These are phyloP conservation scores for Pseudogymnoascus sp. DNA, from an alignment of 2,329 filamentous ascomycete genomes.

Conservation along the genomic window DNA sequence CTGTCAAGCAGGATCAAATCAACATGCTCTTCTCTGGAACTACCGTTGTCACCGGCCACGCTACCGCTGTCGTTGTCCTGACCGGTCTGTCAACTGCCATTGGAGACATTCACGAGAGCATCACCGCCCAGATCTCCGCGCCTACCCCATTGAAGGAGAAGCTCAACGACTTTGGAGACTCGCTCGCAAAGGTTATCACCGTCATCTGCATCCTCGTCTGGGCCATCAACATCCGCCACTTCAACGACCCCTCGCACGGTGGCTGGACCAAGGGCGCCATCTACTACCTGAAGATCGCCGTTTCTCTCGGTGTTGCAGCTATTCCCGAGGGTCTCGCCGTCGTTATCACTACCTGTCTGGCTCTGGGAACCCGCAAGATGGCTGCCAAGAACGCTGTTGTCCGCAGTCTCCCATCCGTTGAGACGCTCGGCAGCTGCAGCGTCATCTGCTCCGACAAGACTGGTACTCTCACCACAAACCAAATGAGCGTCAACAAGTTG, in stretches of 20 bases:
- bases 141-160: slow-evolving; percentile 98
- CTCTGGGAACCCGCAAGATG: slow-evolving; percentile 96
- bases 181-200: slow-evolving; percentile 93
- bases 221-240: slow-evolving; percentile 97
- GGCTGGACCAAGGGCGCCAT: slow-evolving; percentile 95
- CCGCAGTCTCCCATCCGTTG: slow-evolving; percentile 88
- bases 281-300: slow-evolving; percentile 98
- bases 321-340: slow-evolving; percentile 97
- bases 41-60: slow-evolving; percentile 89
- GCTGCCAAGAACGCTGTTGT: slow-evolving; percentile 97
- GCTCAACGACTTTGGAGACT: slow-evolving; percentile 95
- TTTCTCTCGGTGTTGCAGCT: slow-evolving; percentile 93
- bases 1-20: slow-evolving; percentile 93
- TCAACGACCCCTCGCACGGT: slow-evolving; percentile 88
- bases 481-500: slow-evolving; percentile 96
- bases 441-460: slow-evolving; percentile 99
- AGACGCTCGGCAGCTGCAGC: slow-evolving; percentile 97
- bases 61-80: slow-evolving; percentile 80
- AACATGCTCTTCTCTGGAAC: slow-evolving; percentile 99
- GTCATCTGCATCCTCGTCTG: slow-evolving; percentile 94
- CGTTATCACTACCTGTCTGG: slow-evolving; percentile 97
- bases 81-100: slow-evolving; percentile 90
- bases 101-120: slow-evolving; percentile 97
- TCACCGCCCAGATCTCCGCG: slow-evolving; percentile 94
- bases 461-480: slow-evolving; percentile 94